Base-by-base conservation (phyloP, 371 early-diverging fungal genomes). In the Mortierella sp. region DNA sequence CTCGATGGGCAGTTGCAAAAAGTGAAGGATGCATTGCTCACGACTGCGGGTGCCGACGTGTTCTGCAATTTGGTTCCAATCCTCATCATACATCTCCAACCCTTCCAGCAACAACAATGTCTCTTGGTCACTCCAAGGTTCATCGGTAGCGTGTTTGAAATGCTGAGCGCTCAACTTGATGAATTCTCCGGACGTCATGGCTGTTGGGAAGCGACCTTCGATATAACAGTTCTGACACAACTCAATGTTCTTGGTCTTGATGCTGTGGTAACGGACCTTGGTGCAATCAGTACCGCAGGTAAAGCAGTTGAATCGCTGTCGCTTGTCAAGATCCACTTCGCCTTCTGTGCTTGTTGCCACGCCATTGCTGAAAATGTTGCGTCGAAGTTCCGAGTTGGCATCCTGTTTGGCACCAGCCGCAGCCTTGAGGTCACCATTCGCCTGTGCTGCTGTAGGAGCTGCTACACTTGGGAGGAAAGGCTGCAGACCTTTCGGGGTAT, bases 81-180 rank as follows among this genome's bases (percentile, higher is more conserved):
- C 96, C 66, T 98, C 96, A 46, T 95, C 94, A 82, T 87, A 96
- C 84, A 96, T 84, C 72, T 99, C 99, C 27, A 99, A 83, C 0
- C 93, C 99, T 81, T 98, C 99, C 34, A 99, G 82, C 28, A 99
- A 83, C 49, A 94, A 79, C 23, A 98, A 82, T 12, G 93, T 94
- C 79, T 99, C 99, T 80, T 97, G 92, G 56, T 96, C 96, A 2
- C 90, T 87, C 99, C 99, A 99, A 10, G 85, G 82, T 19, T 89
- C 87, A 38, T 87, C 86, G 6, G 84, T 59, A 3, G 82, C 81
- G 41, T 84, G 86, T 89, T 91, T 23, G 87, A 89, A 12, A 38
- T 87, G 51, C 45, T 68, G 67, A 0, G 82, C 73, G 18, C 87
- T 86, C 58, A 94, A 83, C 41, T 89, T 87, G 55, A 96, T 84